Percentiles rank a stretch among this genome's conserved stretches.
phyloP scores from a whole-genome alignment of 129 eudicot genomes.

The Chrysanthemum seticuspe region DNA sequence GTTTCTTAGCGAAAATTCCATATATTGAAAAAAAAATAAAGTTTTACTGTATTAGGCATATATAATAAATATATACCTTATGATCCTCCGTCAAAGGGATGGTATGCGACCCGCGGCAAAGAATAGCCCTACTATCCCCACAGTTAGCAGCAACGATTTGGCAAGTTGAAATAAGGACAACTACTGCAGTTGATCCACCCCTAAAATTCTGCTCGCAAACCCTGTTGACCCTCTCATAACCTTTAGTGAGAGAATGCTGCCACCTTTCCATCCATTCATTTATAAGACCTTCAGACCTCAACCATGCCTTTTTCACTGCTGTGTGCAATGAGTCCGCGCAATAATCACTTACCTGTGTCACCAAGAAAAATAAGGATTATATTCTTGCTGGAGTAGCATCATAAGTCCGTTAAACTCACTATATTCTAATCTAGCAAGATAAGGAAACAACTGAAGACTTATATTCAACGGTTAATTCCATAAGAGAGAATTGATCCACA shows the following conservation, averaged over 20 bases:
- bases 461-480: too few relatives aligned
- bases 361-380: neutral
- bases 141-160: slow-evolving; percentile 30
- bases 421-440: slow-evolving; percentile 2
- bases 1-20: too few relatives aligned
- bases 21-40: too few relatives aligned
- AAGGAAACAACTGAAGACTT: neutral
- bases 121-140: slow-evolving; percentile 34
- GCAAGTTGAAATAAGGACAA: slow-evolving; percentile 32
- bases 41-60: too few relatives aligned
- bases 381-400: neutral
- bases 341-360: slow-evolving; percentile 29
- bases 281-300: slow-evolving; percentile 15
- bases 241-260: slow-evolving; percentile 21
- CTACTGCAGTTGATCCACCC: slow-evolving; percentile 37
- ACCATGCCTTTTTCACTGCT: slow-evolving; percentile 26
- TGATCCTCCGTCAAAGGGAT: slow-evolving; percentile 26
- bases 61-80: slow-evolving; percentile 8
- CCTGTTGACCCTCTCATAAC: slow-evolving; percentile 24
- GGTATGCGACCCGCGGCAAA: slow-evolving; percentile 25
- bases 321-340: slow-evolving; percentile 19
- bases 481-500: too few relatives aligned
- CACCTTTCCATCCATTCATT: slow-evolving; percentile 19
- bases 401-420: neutral
- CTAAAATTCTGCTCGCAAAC: slow-evolving; percentile 1